Evolutionary conservation across 2,329 filamentous ascomycete species (phyloP).

Genomic region (Massarina eburnea): DNA sequence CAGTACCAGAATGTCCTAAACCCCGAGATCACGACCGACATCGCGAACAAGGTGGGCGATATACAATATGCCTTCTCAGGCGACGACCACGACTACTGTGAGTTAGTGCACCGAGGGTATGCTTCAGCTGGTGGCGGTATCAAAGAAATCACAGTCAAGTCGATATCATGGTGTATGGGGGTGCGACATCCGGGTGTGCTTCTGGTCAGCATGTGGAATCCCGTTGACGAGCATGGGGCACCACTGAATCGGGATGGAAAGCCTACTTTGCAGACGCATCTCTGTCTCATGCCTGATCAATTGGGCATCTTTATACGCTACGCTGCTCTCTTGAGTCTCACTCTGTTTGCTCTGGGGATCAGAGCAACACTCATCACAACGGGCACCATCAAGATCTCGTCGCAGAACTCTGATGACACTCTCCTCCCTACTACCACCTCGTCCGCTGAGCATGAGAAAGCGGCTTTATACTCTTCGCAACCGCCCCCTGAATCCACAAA

Average conservation of each 20-base stretch:
- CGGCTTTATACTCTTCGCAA: constrained; percentile 11
- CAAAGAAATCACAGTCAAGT: constrained; percentile 90
- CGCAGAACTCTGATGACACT: constrained; percentile 12
- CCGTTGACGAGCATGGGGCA: constrained; percentile 62
- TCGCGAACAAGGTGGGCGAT: constrained; percentile 78
- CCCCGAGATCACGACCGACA: constrained; percentile 70
- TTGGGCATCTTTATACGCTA: constrained; percentile 83
- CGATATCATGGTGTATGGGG: constrained; percentile 94
- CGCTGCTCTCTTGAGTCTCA: constrained; percentile 60
- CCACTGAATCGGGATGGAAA: constrained; percentile 42
- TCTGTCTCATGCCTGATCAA: constrained; percentile 90
- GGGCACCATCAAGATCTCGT: constrained; percentile 15
- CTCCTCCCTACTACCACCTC: constrained; percentile 28
- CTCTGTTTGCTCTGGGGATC: constrained; percentile 50
- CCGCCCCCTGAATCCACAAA: constrained; percentile 12
- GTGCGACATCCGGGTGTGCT: constrained; percentile 84
- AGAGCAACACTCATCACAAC: constrained; percentile 46
- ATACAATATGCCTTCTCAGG: constrained; percentile 88
- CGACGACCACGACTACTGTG: constrained; percentile 98
- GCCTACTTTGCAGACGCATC: constrained; percentile 77
- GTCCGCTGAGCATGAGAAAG: constrained; percentile 31
- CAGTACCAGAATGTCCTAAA: constrained; percentile 96
- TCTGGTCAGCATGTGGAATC: constrained; percentile 90
- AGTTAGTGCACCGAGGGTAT: constrained; percentile 74
- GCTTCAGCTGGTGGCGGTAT: constrained; percentile 59